Base-by-base conservation (phyloP, 805 yeast species). In the Saturnispora ahearnii region DNA sequence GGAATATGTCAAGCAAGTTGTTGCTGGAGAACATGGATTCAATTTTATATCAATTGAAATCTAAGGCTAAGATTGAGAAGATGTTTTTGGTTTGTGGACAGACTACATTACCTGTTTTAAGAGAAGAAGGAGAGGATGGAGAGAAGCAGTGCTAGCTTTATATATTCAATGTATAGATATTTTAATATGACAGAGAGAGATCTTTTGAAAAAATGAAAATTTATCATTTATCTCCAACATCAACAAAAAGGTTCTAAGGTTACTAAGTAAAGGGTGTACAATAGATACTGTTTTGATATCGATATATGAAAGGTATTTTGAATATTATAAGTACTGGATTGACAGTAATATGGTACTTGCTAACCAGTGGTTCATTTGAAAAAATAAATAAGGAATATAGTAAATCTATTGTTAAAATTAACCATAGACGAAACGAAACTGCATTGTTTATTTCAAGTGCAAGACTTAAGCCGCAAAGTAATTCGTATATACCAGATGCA, bases 1-100 rank as follows among this genome's bases (percentile, higher is more conserved):
- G 78, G 2, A 72, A 71, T 45, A 76, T 76, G 72, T 59, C 65
- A 2, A 61, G 59, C 0, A 62, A 65, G 0, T 64, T 76, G 28
- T 52, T 84, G 6, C 58, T 75, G n/a, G 71, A 69, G 34, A 84
- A 84, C 60, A 65, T 79, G 11, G 73, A 75, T 48, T 72, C 73
- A 32, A 76, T 79, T 3, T 51, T 81, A 26, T 57, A 64, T 29
- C 80, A 75, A 57, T 65, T 87, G 33, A 70, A 72, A 3, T 67
- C 36, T 21, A 24, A 22, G 8, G 15, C 30, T 7, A 45, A 31
- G 24, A 47, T 47, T 12, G 50, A 47, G 12, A 47, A 47, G 31
- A 47, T 47, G 45, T 47, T 47, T 26, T 30, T 47, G 6, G 45
- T 33, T 8, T 47, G 50, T 36, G 50, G 41, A 12, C 13, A 40